A percentile compares a stretch with the other conserved stretches of the same genome.
phyloP scores from a whole-genome alignment of 73 alveolate genomes.

The Tetrahymena borealis region DNA sequence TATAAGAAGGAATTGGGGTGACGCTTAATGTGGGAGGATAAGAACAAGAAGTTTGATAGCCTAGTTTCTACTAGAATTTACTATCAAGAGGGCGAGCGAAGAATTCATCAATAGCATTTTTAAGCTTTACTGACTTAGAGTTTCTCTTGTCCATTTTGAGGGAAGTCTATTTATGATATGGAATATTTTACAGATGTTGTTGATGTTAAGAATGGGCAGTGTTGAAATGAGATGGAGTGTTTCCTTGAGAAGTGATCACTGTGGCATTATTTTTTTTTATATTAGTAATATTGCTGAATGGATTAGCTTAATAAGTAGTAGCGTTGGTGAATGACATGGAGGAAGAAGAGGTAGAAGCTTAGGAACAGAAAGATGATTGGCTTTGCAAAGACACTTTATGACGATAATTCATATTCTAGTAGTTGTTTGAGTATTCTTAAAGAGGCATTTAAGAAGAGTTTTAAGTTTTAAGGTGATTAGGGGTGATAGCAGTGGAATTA shows the following conservation, averaged over 20 bases:
- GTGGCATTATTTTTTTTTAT: not conserved
- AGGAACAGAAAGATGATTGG: not conserved
- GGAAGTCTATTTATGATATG: not conserved
- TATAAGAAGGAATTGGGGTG: not conserved
- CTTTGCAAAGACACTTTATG: not conserved
- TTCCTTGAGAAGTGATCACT: not conserved
- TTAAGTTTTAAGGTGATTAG: not conserved
- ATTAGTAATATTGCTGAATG: not conserved
- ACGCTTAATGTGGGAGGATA: not conserved
- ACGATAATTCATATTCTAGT: not conserved
- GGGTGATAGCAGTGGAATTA: too few relatives aligned
- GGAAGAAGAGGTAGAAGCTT: not conserved
- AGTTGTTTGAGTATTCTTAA: not conserved
- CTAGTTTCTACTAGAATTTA: not conserved
- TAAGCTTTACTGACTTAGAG: not conserved
- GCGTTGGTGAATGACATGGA: not conserved
- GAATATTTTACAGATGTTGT: not conserved
- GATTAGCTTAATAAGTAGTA: not conserved
- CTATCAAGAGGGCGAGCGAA: not conserved
- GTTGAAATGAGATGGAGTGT: not conserved
- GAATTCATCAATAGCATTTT: not conserved
- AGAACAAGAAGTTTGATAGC: not conserved
- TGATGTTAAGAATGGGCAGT: not conserved
- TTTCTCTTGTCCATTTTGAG: not conserved
- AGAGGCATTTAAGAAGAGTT: not conserved